Conservation (phyloP, 352 stramenopile genomes). For the Pythium guiyangense region DNA sequence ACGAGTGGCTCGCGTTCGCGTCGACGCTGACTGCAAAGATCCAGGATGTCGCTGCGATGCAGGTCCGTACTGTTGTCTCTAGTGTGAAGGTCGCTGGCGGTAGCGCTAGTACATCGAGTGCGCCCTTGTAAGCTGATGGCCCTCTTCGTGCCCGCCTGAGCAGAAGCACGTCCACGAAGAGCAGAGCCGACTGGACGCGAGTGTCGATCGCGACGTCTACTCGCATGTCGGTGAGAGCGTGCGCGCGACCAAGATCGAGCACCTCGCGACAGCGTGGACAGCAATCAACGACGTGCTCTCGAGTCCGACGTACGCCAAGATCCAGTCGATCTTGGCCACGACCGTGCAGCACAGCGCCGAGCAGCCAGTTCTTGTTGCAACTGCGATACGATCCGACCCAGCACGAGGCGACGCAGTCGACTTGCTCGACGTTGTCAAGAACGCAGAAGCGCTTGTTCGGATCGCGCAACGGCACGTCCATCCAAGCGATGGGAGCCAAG, state of each 20-base stretch:
- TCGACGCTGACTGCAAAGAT: slow-evolving; percentile 28
- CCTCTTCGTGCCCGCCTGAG: too few species aligned
- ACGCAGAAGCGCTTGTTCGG: slow-evolving; percentile 29
- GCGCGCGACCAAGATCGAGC: slow-evolving; percentile 19
- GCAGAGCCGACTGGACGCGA: slow-evolving; percentile 28
- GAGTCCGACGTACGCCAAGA: slow-evolving; percentile 16
- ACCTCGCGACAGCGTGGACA: slow-evolving; percentile 23
- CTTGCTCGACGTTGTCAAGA: slow-evolving; percentile 28
- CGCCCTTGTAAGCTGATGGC: neutral
- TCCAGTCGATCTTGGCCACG: slow-evolving; percentile 25
- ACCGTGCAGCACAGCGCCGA: slow-evolving; percentile 27
- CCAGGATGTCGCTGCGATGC: slow-evolving; percentile 21
- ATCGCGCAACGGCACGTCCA: slow-evolving; percentile 20
- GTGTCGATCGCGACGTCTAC: slow-evolving; percentile 23
- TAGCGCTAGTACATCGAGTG: neutral
- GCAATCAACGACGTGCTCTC: slow-evolving; percentile 19
- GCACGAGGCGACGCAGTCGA: slow-evolving; percentile 15
- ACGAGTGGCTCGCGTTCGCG: slow-evolving; percentile 35
- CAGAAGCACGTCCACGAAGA: slow-evolving; percentile 41
- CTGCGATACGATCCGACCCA: slow-evolving; percentile 14
- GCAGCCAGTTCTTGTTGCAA: slow-evolving; percentile 28
- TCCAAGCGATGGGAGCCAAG: neutral
- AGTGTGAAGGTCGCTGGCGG: neutral
- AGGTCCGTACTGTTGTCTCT: slow-evolving; percentile 16
- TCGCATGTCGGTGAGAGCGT: slow-evolving; percentile 23